Evolutionary conservation across 2,329 filamentous ascomycete species (phyloP), one percentile per base, ranked within the genome.

Genomic region (Hypoxylon sp.): DNA sequence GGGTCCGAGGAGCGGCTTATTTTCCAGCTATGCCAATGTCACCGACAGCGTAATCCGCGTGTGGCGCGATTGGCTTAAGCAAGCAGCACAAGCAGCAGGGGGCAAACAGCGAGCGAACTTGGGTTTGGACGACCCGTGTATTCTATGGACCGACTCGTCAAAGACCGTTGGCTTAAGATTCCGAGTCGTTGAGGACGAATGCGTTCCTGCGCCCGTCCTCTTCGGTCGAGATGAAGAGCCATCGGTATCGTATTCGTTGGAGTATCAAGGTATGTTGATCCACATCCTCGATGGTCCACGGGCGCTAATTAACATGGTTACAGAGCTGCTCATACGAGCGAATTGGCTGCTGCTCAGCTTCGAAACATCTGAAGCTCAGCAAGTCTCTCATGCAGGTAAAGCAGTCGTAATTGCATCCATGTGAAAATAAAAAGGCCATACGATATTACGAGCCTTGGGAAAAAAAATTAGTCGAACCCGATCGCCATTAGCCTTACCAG

Each of bases 11-110:
- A 84, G 82, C 21, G 89, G 88, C 3, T 76, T 92, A 0, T 90
- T 93, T 70, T 80, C 87, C 58, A 89, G 85, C 74, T 88, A 89
- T 67, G 85, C 90, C 56, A 89, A 88, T 45, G 82, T 95, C 41
- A 86, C 88, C 59, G 89, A 94, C 61, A 84, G 90, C 1, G 86
- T 93, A 4, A 81, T 93, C 41, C 85, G 92, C 28, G 83, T 96
- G 0, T 94, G 89, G 85, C 86, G 91, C 57, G 82, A 90, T 14
- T 96, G 93, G 92, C 81, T 96, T 36, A 82, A 83, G 5, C 79
- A 83, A 25, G 75, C 78, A 72, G 78, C 81, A 34, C 67, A 69
- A 51, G 50, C 34, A 45, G 65, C 62, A 52, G 48, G 38, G 51
- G 59, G 23, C 57, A 73, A 79, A 67, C 68, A 75, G 55, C 72